phyloP scores from a whole-genome alignment of 768 basidiomycete species.

The Mycena leptocephala region DNA sequence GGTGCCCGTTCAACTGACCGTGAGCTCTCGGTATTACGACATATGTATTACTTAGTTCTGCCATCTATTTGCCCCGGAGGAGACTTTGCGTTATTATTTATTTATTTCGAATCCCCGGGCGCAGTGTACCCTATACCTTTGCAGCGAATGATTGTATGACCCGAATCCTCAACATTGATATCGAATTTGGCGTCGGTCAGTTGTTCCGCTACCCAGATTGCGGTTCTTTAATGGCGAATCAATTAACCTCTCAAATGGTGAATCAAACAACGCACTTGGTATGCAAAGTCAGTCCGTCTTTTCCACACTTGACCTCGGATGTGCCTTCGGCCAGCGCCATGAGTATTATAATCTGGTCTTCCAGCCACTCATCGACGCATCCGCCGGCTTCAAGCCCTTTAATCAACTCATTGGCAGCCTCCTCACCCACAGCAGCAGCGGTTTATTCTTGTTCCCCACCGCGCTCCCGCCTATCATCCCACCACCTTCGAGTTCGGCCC shows the following conservation, averaged over 20 bases:
- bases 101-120: constrained; percentile 28
- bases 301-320: constrained; percentile 70
- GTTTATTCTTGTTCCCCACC: constrained; percentile 68
- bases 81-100: constrained; percentile 33
- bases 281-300: constrained; percentile 75
- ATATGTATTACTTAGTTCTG: constrained; percentile 35
- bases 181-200: constrained; percentile 79
- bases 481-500: constrained; percentile 81
- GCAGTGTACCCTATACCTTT: constrained; percentile 75
- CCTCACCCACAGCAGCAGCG: constrained; percentile 66
- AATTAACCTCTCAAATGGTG: neutral
- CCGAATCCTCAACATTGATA: constrained; percentile 60
- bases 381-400: constrained; percentile 75
- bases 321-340: constrained; percentile 80
- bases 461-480: constrained; percentile 82
- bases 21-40: constrained; percentile 33
- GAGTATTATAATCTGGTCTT: constrained; percentile 88
- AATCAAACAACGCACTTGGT: constrained; percentile 64
- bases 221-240: constrained; percentile 59
- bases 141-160: constrained; percentile 68
- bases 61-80: neutral
- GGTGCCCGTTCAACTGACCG: neutral
- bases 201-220: constrained; percentile 82
- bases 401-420: constrained; percentile 74
- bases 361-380: constrained; percentile 80